Evolutionary conservation across 202 grass and related monocot genomes (phyloP).

Genomic region (Setaria italica): DNA sequence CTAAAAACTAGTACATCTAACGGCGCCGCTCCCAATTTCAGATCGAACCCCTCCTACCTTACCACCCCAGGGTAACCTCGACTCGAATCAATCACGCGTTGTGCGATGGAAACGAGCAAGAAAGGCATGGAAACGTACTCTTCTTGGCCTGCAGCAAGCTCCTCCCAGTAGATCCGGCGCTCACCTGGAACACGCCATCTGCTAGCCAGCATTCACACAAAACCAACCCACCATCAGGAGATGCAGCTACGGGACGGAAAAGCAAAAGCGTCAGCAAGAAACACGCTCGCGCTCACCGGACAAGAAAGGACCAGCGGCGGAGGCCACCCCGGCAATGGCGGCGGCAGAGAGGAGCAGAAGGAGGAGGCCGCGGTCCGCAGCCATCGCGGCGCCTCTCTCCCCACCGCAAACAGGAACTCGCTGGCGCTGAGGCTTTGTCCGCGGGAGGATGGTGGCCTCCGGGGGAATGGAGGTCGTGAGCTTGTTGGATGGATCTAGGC

Average conservation of each 20-base stretch:
- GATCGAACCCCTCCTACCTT: constrained; percentile 17
- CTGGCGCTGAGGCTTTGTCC: neutral
- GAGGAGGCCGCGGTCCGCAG: constrained; percentile 8
- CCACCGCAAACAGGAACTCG: constrained; percentile 7
- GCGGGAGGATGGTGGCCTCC: neutral
- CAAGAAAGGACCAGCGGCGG: constrained; percentile 40
- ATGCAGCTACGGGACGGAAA: neutral
- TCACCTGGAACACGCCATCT: constrained; percentile 68
- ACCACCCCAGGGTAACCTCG: neutral
- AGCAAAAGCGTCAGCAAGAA: neutral
- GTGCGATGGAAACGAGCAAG: neutral
- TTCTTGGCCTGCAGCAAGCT: constrained; percentile 87
- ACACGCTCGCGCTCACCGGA: constrained; percentile 44
- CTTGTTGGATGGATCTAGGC: constrained; percentile 52
- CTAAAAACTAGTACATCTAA: neutral
- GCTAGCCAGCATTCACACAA: constrained; percentile 4
- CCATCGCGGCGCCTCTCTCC: constrained; percentile 21
- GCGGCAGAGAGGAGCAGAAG: constrained; percentile 28
- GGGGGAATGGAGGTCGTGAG: neutral
- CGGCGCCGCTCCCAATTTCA: neutral
- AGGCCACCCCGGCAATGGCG: constrained; percentile 40
- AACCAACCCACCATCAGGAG: constrained; percentile 26
- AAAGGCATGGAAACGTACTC: constrained; percentile 47
- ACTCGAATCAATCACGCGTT: neutral
- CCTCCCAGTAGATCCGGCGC: constrained; percentile 66